A percentile compares a stretch with the other conserved stretches of the same genome.
Evolutionary conservation across 108 stramenopile genomes (phyloP).

Genomic region (Stephanodiscus triporus): DNA sequence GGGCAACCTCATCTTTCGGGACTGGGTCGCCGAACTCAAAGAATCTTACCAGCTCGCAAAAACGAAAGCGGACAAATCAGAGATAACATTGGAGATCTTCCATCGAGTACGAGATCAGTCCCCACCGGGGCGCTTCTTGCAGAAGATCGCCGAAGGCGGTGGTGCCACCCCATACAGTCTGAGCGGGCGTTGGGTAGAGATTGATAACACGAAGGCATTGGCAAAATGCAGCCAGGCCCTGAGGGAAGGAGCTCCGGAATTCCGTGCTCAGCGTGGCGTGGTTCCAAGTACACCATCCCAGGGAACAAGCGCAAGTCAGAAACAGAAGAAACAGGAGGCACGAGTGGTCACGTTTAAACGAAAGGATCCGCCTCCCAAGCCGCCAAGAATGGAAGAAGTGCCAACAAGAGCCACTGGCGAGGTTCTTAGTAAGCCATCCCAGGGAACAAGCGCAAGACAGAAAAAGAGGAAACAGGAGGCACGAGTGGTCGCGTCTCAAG

Average conservation of each 20-base stretch:
- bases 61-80: constrained; percentile 72
- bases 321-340: not conserved
- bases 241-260: constrained; percentile 59
- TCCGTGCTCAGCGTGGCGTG: constrained; percentile 4
- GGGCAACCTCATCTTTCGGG: constrained; percentile 76
- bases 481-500: not conserved
- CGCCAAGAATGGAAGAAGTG: no score
- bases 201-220: constrained; percentile 69
- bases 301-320: not conserved
- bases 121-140: constrained; percentile 82
- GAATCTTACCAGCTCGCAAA: constrained; percentile 72
- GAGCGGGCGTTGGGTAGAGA: constrained; percentile 71
- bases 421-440: not conserved
- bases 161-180: not conserved
- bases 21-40: constrained; percentile 72
- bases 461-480: not conserved
- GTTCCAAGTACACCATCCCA: not conserved
- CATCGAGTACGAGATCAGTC: constrained; percentile 43
- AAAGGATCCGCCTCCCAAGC: not conserved
- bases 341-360: not conserved
- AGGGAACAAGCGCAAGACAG: not conserved
- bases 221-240: constrained; percentile 85
- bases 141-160: constrained; percentile 32
- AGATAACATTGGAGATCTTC: constrained; percentile 67
- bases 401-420: not conserved